Conservation (phyloP, 208 protist species). For the Lotmaria passim region DNA sequence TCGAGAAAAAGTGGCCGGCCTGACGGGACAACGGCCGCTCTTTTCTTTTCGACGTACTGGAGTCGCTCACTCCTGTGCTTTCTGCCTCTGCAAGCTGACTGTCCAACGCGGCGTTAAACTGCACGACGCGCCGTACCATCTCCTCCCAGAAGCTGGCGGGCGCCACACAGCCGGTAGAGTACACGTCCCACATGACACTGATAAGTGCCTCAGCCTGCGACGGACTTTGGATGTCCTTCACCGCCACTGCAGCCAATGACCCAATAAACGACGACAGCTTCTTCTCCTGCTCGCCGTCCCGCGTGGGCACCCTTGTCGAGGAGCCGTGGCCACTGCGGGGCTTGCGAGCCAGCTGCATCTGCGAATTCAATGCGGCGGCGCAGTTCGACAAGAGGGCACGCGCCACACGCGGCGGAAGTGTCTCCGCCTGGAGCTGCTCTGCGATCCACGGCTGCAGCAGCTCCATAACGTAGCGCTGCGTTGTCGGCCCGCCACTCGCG, state of each 20-base stretch:
- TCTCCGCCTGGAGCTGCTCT: constrained; percentile 31
- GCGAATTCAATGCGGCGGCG: constrained; percentile 28
- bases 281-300: not conserved
- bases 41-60: not conserved
- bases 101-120: constrained; percentile 51
- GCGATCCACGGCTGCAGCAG: constrained; percentile 52
- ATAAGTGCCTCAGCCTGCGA: constrained; percentile 55
- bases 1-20: constrained; percentile 76
- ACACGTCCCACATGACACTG: constrained; percentile 69
- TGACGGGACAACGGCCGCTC: not conserved
- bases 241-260: constrained; percentile 48
- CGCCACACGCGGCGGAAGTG: constrained; percentile 41
- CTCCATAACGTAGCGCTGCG: constrained; percentile 47
- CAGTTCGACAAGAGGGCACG: constrained; percentile 50
- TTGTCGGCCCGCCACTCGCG: constrained; percentile 21
- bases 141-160: constrained; percentile 64
- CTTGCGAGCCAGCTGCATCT: not conserved
- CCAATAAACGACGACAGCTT: constrained; percentile 37
- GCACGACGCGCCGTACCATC: constrained; percentile 48
- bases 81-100: constrained; percentile 15
- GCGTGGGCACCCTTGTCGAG: not conserved
- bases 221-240: constrained; percentile 39
- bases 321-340: not conserved
- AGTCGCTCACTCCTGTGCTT: not conserved
- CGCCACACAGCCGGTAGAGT: constrained; percentile 47